Base-by-base conservation (phyloP, 192 early-diverging fungal genomes). In the Podila verticillata region DNA sequence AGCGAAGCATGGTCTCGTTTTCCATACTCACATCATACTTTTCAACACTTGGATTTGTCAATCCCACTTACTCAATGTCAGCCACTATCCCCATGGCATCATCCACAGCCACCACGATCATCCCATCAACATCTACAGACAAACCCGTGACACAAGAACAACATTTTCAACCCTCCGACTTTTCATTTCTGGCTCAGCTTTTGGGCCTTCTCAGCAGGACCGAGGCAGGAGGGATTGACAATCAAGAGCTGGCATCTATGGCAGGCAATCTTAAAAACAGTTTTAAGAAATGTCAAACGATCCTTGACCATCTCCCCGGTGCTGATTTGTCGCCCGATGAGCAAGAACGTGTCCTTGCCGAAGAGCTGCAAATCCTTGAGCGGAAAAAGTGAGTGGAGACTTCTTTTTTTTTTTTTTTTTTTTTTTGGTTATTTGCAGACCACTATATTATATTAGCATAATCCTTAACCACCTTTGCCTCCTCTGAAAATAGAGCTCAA, bases 241-340 rank as follows among this genome's bases (percentile, higher is more conserved):
- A 70, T 5, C 73, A 72, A 30, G 81, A 75, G 69, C 62, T 82
- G 59, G 81, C 68, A 10, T 70, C 64, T 2, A 34, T 75, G 48
- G 68, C 74, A 5, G 63, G 68, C 6, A 72, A 72, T 28, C 64
- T 82, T n/a, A 74, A 82, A 48, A 68, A 63, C 17, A 82, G 81
- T 39, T 82, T 82, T 44, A 75, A 68, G 63, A 74, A 72, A 24
- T 82, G 81, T 48, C 81, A 82, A 49, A 74, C 51, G 65, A 82
- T 82, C 24, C 65, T 82, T 7, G 81, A 82, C 54, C 81, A 75
- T 49, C 69, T 82, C n/a, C 81, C 81, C n/a, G 81, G 81, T 2
- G 81, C 81, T 51, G 81, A 82, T 32, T 20, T 82, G n/a, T 82
- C 81, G 0, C 69, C 73, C 10, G 81, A 82, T 57, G 73, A 82